Evolutionary conservation across 1,284 basidiomycete genomes (phyloP), one percentile per base, ranked within the genome.

Genomic region (Paramarasmius palmivorus): DNA sequence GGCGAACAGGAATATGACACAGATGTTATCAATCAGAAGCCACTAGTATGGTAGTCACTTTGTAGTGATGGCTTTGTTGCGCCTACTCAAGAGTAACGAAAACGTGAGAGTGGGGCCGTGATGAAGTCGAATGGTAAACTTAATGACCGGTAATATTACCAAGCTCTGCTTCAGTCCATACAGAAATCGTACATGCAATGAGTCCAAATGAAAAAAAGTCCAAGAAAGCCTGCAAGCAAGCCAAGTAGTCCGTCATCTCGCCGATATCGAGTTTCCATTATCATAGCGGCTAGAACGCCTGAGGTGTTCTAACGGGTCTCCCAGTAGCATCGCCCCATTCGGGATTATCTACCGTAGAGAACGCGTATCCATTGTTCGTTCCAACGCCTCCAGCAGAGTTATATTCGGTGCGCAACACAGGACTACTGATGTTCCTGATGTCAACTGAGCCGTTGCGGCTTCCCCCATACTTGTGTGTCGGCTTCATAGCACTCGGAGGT

Each of bases 331-430:
- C 25, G n/a, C 54, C 54, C 26, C 48, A 56, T 3, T 44, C 20
- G n/a, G 46, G 40, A 12, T 32, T 6, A 32, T 44, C 39, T 12
- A 52, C 36, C 15, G 34, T 48, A 5, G 57, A 55, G 42, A 58
- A 55, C 46, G 53, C 57, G 46, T 58, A 58, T 10, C 53, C 50
- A 17, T 44, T 49, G 40, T 52, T 57, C 25, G 51, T 22, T 17
- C 56, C 56, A 29, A 50, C 37, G 8, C 53, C 54, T 9, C 51
- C 55, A n/a, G n/a, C n/a, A n/a, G n/a, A n/a, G n/a, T n/a, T n/a
- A n/a, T n/a, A n/a, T 12, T 32, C 29, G 36, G 6, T 2, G 52
- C 42, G 23, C 42, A 49, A 34, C 20, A 54, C 46, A 41, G 44
- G n/a, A 26, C 47, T 36, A 49, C 25, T 26, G 50, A 50, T 38